Evolutionary conservation across 2,329 filamentous ascomycete species (phyloP).

Genomic region (Aspergillus pseudonomiae): DNA sequence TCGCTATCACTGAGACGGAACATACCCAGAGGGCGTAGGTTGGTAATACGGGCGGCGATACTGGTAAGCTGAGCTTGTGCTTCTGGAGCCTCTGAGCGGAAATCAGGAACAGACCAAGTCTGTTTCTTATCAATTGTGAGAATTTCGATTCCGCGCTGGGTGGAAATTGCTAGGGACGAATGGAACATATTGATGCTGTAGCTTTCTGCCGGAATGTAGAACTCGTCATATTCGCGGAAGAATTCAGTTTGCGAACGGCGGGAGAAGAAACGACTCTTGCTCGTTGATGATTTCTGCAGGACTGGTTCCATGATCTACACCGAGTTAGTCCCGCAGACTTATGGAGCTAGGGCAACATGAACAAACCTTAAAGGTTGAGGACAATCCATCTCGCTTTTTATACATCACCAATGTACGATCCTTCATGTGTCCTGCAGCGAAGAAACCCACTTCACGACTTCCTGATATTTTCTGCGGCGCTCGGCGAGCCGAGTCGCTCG

Average conservation of each 20-base stretch:
- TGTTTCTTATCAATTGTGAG: conserved; percentile 97
- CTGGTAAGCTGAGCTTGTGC: conserved; percentile 68
- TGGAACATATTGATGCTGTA: conserved; percentile 96
- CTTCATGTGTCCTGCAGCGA: conserved; percentile 95
- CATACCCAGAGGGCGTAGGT: conserved; percentile 90
- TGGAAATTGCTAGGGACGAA: conserved; percentile 87
- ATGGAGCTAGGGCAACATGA: neutral
- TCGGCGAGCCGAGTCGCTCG: conserved; percentile 73
- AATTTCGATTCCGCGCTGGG: conserved; percentile 90
- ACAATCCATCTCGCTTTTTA: conserved; percentile 90
- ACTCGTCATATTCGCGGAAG: conserved; percentile 98
- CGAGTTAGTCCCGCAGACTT: neutral
- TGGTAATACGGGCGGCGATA: conserved; percentile 80
- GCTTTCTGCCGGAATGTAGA: conserved; percentile 95
- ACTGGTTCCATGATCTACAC: conserved; percentile 77
- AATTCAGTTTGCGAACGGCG: conserved; percentile 81
- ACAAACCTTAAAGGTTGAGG: conserved; percentile 79
- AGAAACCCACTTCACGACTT: conserved; percentile 93
- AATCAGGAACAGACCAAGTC: conserved; percentile 88
- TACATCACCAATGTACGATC: conserved; percentile 93
- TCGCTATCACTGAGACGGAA: conserved; percentile 91
- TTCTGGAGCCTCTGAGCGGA: conserved; percentile 64
- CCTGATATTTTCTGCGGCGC: conserved; percentile 89
- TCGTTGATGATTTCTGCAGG: conserved; percentile 87
- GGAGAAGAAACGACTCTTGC: conserved; percentile 70